Percentiles rank a stretch among this genome's conserved stretches.
Conservation (phyloP, 2,329 filamentous ascomycete species). For the Harringtonia lauricola region DNA sequence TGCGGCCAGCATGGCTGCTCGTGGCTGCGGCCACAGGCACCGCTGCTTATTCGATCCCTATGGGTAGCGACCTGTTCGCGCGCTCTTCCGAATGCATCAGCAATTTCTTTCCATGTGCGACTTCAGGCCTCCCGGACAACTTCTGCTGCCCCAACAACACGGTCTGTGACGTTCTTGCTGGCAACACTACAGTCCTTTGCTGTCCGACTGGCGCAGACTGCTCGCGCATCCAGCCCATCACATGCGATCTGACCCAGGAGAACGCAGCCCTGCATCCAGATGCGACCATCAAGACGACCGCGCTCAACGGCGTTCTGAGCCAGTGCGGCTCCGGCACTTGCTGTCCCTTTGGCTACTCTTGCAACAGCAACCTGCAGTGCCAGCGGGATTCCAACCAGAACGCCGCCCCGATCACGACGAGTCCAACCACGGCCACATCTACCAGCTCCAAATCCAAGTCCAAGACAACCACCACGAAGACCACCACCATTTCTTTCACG, state of each 20-base stretch:
- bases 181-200: conserved; percentile 57
- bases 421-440: conserved; percentile 5
- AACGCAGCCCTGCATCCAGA: conserved; percentile 44
- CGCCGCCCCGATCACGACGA: conserved; percentile 14
- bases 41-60: conserved; percentile 24
- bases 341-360: conserved; percentile 64
- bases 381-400: conserved; percentile 39
- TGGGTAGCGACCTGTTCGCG: not conserved
- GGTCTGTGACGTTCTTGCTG: conserved; percentile 50
- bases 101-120: conserved; percentile 40
- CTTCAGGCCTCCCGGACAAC: conserved; percentile 39
- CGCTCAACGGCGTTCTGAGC: conserved; percentile 42
- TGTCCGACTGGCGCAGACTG: conserved; percentile 52
- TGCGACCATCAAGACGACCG: conserved; percentile 55
- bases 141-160: conserved; percentile 54
- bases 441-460: conserved; percentile 14
- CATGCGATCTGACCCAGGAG: conserved; percentile 54
- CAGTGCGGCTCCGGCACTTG: conserved; percentile 48
- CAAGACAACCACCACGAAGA: not conserved
- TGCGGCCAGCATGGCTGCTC: conserved; percentile 23
- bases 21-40: conserved; percentile 15
- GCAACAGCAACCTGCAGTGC: conserved; percentile 40
- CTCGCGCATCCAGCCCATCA: conserved; percentile 48
- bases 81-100: conserved; percentile 12
- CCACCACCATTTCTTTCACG: not conserved